Base-by-base conservation (phyloP, 176 grass and related monocot genomes). In the Lolium rigidum region DNA sequence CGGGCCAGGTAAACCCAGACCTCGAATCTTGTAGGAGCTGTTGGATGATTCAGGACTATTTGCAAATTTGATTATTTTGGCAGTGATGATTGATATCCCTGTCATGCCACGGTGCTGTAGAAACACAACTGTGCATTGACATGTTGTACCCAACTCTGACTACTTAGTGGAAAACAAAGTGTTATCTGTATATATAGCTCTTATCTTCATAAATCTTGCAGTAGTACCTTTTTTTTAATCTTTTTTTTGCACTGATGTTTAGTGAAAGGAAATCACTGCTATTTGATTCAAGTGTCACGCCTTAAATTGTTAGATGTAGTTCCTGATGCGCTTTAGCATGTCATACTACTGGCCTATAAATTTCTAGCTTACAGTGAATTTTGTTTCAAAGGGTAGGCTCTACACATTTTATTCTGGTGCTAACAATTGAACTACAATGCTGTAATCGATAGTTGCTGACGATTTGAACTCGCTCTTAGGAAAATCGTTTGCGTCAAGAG, bases 401-500 rank as follows among this genome's bases (percentile, higher is more conserved):
- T 26, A 46, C 50, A 18, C 14, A 26, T 74, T 65, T 6, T 52
- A 2, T 43, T 58, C 39, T 62, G 10, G 21, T 58, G 17, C 4
- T 41, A 43, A 47, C 37, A 74, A 55, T 49, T 65, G 4, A 15
- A 39, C 0, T 43, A 50, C 44, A 50, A 28, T 64, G 41, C 76
- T 44, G 10, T 80, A 48, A 44, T 82, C 41, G 10, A 1, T 47
- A 44, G 1, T 3, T 59, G 20, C 62, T 74, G 48, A 71, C 26
- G 14, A 49, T 31, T 58, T 86, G 14, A 16, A 38, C 22, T 68
- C 73, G 7, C 88, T 86, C 24, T 48, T 86, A 95, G 96, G 96
- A 98, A 84, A 91, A 79, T 7, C 91, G 91, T 78, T 74, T 98
- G 21, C 83, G 84, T 16, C 91, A 98, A 89, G 87, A 89, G 79